Percentiles rank a stretch among this genome's conserved stretches.
Conservation (phyloP, 352 stramenopile species). For the Phytophthora pini region DNA sequence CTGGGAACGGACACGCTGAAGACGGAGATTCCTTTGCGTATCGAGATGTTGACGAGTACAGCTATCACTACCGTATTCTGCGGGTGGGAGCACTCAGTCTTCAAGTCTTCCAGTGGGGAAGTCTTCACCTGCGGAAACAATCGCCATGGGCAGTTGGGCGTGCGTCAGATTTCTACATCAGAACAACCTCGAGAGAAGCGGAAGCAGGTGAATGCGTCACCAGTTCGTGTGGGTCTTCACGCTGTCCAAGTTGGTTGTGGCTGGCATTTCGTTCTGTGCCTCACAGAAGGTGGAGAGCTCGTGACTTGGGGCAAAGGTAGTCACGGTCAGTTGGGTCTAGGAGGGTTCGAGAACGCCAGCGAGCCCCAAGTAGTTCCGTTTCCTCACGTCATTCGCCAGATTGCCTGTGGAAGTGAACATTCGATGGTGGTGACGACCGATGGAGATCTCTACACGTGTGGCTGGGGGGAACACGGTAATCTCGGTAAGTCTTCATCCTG, state of each 20-base stretch:
- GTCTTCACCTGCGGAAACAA: constrained; percentile 79
- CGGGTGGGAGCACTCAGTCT: constrained; percentile 84
- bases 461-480: constrained; percentile 88
- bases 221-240: constrained; percentile 37
- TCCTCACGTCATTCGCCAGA: constrained; percentile 31
- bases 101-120: constrained; percentile 42
- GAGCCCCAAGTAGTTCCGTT: constrained; percentile 40
- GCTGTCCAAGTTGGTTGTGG: constrained; percentile 58
- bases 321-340: constrained; percentile 71
- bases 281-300: constrained; percentile 40
- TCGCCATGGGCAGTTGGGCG: constrained; percentile 75
- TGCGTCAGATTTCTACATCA: constrained; percentile 7
- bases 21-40: constrained; percentile 31
- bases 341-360: constrained; percentile 26
- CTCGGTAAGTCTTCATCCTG: constrained; percentile 51
- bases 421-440: constrained; percentile 55
- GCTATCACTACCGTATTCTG: constrained; percentile 56
- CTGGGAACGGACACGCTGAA: constrained; percentile 42
- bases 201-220: constrained; percentile 38
- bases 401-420: constrained; percentile 84
- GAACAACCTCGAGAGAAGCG: constrained; percentile 4
- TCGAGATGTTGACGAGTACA: constrained; percentile 31
- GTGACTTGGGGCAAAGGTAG: constrained; percentile 80
- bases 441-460: constrained; percentile 77
- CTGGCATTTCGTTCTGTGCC: constrained; percentile 80